Evolutionary conservation across 2,329 filamentous ascomycete species (phyloP).

Genomic region (Talaromyces sp.): DNA sequence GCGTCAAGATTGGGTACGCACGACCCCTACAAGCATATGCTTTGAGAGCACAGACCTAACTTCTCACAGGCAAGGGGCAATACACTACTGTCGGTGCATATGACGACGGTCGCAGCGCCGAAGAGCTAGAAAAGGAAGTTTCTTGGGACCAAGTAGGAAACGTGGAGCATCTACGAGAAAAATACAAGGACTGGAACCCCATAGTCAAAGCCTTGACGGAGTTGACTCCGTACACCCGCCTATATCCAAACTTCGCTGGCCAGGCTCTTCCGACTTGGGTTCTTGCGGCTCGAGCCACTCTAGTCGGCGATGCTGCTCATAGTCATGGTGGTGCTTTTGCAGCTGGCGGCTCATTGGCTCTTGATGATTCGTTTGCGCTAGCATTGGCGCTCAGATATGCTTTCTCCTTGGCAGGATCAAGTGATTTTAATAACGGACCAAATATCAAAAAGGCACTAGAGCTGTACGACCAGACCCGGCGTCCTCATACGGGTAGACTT

Average conservation of each 20-base stretch:
- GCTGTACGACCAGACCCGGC: slow-evolving; percentile 45
- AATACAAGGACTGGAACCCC: slow-evolving; percentile 42
- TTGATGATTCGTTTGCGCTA: slow-evolving; percentile 41
- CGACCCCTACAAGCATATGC: background rate
- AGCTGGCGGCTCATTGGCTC: slow-evolving; percentile 29
- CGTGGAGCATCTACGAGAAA: slow-evolving; percentile 34
- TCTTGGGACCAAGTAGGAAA: slow-evolving; percentile 42
- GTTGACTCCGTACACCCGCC: slow-evolving; percentile 38
- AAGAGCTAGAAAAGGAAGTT: slow-evolving; percentile 30
- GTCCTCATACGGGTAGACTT: slow-evolving; percentile 44
- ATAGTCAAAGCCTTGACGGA: slow-evolving; percentile 40
- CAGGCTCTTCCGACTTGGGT: slow-evolving; percentile 43
- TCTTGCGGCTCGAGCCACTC: slow-evolving; percentile 30
- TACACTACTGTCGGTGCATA: slow-evolving; percentile 45
- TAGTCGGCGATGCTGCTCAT: slow-evolving; percentile 31
- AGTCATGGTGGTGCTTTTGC: slow-evolving; percentile 31
- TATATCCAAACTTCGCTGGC: slow-evolving; percentile 46
- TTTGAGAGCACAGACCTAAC: background rate
- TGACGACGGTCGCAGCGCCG: slow-evolving; percentile 35
- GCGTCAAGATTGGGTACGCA: slow-evolving; percentile 40
- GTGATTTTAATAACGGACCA: slow-evolving; percentile 4
- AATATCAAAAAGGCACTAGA: slow-evolving; percentile 30
- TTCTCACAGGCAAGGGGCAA: slow-evolving; percentile 29
- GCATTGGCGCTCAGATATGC: slow-evolving; percentile 38
- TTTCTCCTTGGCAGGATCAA: slow-evolving; percentile 23